A percentile compares a stretch with the other conserved stretches of the same genome.
Conservation (phyloP, 1,284 basidiomycete genomes). For the Rhizoctonia solani region DNA sequence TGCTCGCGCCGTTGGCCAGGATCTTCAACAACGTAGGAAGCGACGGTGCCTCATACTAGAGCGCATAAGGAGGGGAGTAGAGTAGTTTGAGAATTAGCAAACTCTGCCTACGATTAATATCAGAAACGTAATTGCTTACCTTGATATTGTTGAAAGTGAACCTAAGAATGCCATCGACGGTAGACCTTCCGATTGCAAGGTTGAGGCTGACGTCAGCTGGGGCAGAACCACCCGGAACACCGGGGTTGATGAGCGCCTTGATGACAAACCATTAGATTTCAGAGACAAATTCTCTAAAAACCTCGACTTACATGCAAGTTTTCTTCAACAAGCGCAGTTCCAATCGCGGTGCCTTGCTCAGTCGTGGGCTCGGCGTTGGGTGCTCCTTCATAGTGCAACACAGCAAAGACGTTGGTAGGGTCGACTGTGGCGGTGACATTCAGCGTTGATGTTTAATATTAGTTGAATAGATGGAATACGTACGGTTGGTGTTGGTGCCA, state of each 20-base stretch:
- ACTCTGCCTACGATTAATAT: too few relatives aligned
- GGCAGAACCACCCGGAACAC: conserved; percentile 23
- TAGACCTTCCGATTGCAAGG: conserved; percentile 20
- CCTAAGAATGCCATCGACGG: conserved; percentile 9
- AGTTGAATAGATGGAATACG: not conserved
- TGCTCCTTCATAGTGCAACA: conserved; percentile 18
- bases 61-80: not conserved
- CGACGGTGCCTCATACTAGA: conserved; percentile 9
- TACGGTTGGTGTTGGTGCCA: conserved; percentile 23
- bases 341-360: conserved; percentile 24
- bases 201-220: conserved; percentile 22
- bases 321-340: conserved; percentile 5
- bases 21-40: conserved; percentile 28
- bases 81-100: not conserved
- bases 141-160: conserved; percentile 33
- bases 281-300: not conserved
- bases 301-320: conserved; percentile 16
- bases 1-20: conserved; percentile 30
- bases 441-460: not conserved
- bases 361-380: conserved; percentile 24
- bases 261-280: not conserved
- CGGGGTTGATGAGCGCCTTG: conserved; percentile 23
- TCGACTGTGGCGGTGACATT: not conserved
- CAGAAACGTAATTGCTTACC: not conserved
- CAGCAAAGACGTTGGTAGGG: conserved; percentile 29